These are phyloP conservation scores for Cercospora beticola DNA, from an alignment of 2,329 filamentous ascomycete genomes.

Conservation along the genomic window DNA sequence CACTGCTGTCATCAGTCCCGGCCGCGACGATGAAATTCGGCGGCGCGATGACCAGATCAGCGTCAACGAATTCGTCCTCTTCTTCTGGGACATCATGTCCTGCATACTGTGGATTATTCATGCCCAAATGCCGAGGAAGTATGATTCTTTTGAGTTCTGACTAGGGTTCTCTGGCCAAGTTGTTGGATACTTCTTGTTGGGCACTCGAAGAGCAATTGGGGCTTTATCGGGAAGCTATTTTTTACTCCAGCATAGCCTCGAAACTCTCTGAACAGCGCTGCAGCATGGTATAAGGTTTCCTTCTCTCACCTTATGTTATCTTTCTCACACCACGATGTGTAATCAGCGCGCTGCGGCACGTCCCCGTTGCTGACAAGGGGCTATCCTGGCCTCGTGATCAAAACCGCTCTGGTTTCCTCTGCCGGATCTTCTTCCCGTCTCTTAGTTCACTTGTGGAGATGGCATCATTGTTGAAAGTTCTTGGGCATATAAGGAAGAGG, in stretches of 20 bases:
- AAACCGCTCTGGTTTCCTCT: not conserved
- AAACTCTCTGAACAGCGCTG: not conserved
- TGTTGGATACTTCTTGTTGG: not conserved
- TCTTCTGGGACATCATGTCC: not conserved
- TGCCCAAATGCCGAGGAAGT: not conserved
- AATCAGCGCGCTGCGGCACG: not conserved
- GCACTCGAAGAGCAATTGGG: not conserved
- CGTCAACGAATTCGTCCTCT: not conserved
- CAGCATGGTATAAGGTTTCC: not conserved
- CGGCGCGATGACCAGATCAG: conserved; percentile 1
- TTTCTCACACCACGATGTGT: not conserved
- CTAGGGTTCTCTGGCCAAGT: not conserved
- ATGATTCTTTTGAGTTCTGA: not conserved
- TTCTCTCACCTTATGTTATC: not conserved
- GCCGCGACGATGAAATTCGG: conserved; percentile 3
- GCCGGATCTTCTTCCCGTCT: not conserved
- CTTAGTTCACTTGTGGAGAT: not conserved
- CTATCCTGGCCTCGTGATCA: not conserved
- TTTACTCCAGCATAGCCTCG: not conserved
- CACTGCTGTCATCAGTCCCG: conserved; percentile 6
- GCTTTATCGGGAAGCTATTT: not conserved
- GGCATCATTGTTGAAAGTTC: not conserved
- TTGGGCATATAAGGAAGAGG: too few relatives aligned
- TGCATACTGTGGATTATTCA: not conserved
- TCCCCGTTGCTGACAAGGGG: not conserved